Base-by-base conservation (phyloP, 2,329 filamentous ascomycete species). In the Pseudocercospora pini-densiflorae region DNA sequence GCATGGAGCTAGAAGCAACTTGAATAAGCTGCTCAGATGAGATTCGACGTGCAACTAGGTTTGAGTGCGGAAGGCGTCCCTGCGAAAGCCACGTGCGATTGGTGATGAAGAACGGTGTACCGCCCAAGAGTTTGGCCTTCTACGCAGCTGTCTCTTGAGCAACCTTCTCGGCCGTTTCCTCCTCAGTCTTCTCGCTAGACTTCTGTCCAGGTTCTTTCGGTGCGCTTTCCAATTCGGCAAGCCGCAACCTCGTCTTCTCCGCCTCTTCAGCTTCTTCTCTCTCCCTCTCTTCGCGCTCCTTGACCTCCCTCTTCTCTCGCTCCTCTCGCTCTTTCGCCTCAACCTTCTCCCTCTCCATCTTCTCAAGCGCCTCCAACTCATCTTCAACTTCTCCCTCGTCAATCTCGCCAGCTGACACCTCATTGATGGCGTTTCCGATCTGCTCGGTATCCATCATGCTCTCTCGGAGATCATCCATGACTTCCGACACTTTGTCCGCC, bases 351-450 rank as follows among this genome's bases (percentile, higher is more conserved):
- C 68, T 73, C 67, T 77, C 76, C 2, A 71, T 78, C 36, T 77
- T 82, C 79, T 94, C 89, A 81, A 99, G 82, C 3, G 85, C 89
- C 71, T 91, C 90, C 55, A 98, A 85, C 81, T 97, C 94, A 67
- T 94, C 91, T 72, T 97, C 93, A 63, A 98, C 88, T 77, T 96
- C 94, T 21, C 76, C 85, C 75, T 97, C 94, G 77, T 97, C 92
- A 33, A 97, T 83, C 62, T 71, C 78, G 14, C 80, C 73, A 1
- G 69, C 74, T 5, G 73, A 73, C 3, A 75, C 73, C 70, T 95
- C 92, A 61, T 89, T 88, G 68, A 98, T 86, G 47, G 94, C 89
- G 63, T 86, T 87, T 29, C 89, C 88, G 23, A 98, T 87, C 80
- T 98, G 94, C 75, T 97, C 93, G 24, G 90, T 89, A 72, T 90